Percentiles rank a stretch among this genome's conserved stretches.
phyloP scores from a whole-genome alignment of 202 grass and related monocot genomes.

The Eragrostis tef region DNA sequence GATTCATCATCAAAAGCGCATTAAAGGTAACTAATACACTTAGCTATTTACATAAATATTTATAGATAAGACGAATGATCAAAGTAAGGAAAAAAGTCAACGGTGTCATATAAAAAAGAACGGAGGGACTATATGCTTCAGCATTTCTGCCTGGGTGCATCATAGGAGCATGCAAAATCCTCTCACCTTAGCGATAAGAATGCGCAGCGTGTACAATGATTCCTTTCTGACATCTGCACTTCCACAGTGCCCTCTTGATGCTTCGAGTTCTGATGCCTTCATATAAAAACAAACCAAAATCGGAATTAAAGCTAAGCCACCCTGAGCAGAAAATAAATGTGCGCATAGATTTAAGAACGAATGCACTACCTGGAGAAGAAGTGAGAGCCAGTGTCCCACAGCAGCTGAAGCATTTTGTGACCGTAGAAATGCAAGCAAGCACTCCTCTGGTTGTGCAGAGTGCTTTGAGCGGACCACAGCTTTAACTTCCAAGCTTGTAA shows the following conservation, averaged over 20 bases:
- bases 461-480: constrained; percentile 36
- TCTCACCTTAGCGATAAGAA: constrained; percentile 88
- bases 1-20: no score
- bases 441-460: constrained; percentile 58
- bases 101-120: no score
- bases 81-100: no score
- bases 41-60: no score
- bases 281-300: constrained; percentile 47
- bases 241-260: constrained; percentile 78
- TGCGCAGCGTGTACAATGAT: constrained; percentile 70
- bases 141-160: constrained; percentile 26
- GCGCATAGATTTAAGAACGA: constrained; percentile 21
- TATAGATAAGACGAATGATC: no score
- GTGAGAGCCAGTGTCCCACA: constrained; percentile 88
- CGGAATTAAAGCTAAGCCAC: constrained; percentile 5
- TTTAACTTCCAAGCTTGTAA: constrained; percentile 33
- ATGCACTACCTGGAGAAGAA: constrained; percentile 76
- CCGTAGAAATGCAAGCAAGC: constrained; percentile 79
- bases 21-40: no score
- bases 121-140: constrained; percentile 6
- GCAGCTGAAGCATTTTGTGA: constrained; percentile 88
- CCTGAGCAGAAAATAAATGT: not conserved
- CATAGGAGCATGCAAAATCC: constrained; percentile 1
- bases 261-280: constrained; percentile 86
- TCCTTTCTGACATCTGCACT: constrained; percentile 81